Conservation (phyloP, 2,329 filamentous ascomycete species). For the Fusarium anthophilum region DNA sequence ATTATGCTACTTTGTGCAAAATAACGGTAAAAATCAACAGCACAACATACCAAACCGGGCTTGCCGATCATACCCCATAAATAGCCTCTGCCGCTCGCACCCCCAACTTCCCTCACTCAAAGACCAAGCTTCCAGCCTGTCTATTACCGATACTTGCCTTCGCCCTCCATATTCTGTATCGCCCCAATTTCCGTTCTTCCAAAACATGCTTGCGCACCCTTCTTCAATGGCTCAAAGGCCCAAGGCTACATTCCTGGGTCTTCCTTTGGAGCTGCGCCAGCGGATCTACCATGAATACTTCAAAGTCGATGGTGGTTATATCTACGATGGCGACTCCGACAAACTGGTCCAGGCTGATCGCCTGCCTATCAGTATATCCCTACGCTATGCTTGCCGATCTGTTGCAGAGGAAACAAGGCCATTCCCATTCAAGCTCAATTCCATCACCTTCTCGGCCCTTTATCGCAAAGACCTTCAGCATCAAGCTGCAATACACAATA, state of each 20-base stretch:
- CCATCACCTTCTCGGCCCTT: background rate
- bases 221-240: fast-evolving
- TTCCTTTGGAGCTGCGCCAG: background rate
- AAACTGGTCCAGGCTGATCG: background rate
- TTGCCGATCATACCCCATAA: no score
- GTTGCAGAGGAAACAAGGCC: background rate
- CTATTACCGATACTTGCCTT: background rate
- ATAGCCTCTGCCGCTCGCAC: background rate
- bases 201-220: no score
- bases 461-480: background rate
- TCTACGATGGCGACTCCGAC: background rate
- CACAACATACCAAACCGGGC: no score
- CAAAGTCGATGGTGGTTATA: background rate
- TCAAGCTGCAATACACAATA: background rate
- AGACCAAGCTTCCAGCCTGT: no score
- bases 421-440: background rate
- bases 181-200: background rate
- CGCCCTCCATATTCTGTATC: background rate
- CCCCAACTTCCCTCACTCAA: background rate
- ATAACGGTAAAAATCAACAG: no score
- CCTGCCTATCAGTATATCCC: background rate
- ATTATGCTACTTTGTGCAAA: no score
- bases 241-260: fast-evolving
- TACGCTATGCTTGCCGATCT: background rate
- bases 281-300: background rate